phyloP scores from a whole-genome alignment of 2,329 filamentous ascomycete genomes.

The Alternaria triticina region DNA sequence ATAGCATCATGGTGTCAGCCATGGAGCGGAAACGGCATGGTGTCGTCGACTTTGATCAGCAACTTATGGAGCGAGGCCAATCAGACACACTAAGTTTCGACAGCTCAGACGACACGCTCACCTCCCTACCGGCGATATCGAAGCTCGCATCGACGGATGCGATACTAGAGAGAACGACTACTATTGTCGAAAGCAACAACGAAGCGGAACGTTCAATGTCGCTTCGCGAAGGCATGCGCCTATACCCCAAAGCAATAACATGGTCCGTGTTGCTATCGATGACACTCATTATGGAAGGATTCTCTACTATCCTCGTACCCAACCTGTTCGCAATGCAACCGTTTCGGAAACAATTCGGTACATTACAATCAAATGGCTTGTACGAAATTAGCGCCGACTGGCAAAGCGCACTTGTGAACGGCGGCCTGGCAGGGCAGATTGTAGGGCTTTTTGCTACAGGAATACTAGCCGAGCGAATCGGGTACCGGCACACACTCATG shows the following conservation, averaged over 20 bases:
- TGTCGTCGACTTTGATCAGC: background rate
- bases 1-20: background rate
- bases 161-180: background rate
- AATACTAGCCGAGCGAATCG: conserved; percentile 49
- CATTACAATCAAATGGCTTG: conserved; percentile 20
- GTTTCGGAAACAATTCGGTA: conserved; percentile 47
- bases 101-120: background rate
- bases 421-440: conserved; percentile 48
- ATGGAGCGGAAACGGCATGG: background rate
- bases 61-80: background rate
- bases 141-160: background rate
- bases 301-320: conserved; percentile 77
- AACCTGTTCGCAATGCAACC: conserved; percentile 66
- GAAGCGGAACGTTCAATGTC: conserved; percentile 35
- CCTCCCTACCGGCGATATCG: background rate
- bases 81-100: conserved; percentile 3
- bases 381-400: conserved; percentile 49
- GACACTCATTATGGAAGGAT: conserved; percentile 87
- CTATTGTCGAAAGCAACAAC: background rate
- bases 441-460: conserved; percentile 51
- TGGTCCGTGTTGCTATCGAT: conserved; percentile 85
- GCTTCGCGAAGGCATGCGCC: conserved; percentile 71
- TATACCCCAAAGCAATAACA: conserved; percentile 83
- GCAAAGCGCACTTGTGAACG: conserved; percentile 52
- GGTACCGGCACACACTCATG: conserved; percentile 29